Percentiles rank a stretch among this genome's conserved stretches.
Evolutionary conservation across 2,329 filamentous ascomycete species (phyloP).

Genomic region (Beauveria sp.): DNA sequence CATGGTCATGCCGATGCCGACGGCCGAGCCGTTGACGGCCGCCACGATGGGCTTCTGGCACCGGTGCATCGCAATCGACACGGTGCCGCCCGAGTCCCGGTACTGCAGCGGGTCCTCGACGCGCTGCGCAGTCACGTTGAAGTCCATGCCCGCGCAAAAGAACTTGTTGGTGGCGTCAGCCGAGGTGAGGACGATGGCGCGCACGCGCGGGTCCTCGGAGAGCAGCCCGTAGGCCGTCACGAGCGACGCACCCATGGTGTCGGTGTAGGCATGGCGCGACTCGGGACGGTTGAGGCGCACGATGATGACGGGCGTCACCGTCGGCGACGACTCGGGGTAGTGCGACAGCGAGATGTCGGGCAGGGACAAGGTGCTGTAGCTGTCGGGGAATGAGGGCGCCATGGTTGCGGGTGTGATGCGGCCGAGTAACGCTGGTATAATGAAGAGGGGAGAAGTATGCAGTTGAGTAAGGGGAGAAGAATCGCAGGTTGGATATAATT

Average conservation of each 20-base stretch:
- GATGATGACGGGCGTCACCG: conserved; percentile 54
- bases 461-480: not conserved
- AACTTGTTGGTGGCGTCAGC: conserved; percentile 38
- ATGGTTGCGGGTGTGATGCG: conserved; percentile 12
- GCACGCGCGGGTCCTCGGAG: conserved; percentile 46
- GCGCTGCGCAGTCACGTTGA: conserved; percentile 27
- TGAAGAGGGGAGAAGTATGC: not conserved
- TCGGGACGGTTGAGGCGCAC: conserved; percentile 57
- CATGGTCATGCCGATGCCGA: conserved; percentile 56
- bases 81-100: conserved; percentile 45
- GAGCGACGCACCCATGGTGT: conserved; percentile 54
- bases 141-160: conserved; percentile 54
- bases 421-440: not conserved
- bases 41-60: conserved; percentile 53
- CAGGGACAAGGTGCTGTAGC: conserved; percentile 35
- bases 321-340: conserved; percentile 40
- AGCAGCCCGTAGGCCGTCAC: conserved; percentile 44
- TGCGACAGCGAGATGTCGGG: conserved; percentile 41
- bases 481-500: not conserved
- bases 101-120: conserved; percentile 20
- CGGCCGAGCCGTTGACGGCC: conserved; percentile 51
- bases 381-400: conserved; percentile 21
- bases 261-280: conserved; percentile 63
- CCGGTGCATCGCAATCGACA: conserved; percentile 46
- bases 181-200: conserved; percentile 46